phyloP scores from a whole-genome alignment of 805 yeast species.

The Alloascoidea africana region DNA sequence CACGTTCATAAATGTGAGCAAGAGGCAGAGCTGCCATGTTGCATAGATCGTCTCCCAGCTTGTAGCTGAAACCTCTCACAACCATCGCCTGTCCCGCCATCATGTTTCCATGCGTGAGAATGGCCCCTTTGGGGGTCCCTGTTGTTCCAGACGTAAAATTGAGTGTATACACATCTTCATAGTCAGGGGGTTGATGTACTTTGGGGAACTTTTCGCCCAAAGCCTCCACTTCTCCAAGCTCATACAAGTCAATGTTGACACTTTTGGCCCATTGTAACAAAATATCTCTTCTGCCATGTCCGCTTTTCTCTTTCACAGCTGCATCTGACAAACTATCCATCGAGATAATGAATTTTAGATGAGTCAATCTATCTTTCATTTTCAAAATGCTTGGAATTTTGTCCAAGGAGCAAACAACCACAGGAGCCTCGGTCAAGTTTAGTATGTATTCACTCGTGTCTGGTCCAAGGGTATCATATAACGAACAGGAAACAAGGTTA shows the following conservation, averaged over 20 bases:
- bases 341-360: constrained; percentile 36
- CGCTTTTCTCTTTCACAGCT: constrained; percentile 16
- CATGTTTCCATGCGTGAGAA: constrained; percentile 33
- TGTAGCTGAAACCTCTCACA: constrained; percentile 22
- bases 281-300: constrained; percentile 13
- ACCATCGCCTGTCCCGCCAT: constrained; percentile 30
- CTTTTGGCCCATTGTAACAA: constrained; percentile 8
- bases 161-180: constrained; percentile 41
- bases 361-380: constrained; percentile 24
- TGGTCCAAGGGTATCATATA: constrained; percentile 44
- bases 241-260: constrained; percentile 21
- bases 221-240: constrained; percentile 24
- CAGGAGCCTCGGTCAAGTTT: constrained; percentile 44
- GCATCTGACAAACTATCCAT: constrained; percentile 30
- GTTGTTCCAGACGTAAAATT: constrained; percentile 70
- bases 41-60: constrained; percentile 7
- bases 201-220: constrained; percentile 31
- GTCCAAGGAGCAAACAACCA: constrained; percentile 35
- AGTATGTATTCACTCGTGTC: constrained; percentile 50
- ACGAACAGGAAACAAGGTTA: constrained; percentile 35
- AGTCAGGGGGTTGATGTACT: constrained; percentile 30
- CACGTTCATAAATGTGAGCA: constrained; percentile 44
- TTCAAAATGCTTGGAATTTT: constrained; percentile 33
- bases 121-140: constrained; percentile 62
- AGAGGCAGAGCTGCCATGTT: constrained; percentile 31